These are phyloP conservation scores for Lavandula angustifolia DNA, from an alignment of 257 asterid species.

Conservation along the genomic window DNA sequence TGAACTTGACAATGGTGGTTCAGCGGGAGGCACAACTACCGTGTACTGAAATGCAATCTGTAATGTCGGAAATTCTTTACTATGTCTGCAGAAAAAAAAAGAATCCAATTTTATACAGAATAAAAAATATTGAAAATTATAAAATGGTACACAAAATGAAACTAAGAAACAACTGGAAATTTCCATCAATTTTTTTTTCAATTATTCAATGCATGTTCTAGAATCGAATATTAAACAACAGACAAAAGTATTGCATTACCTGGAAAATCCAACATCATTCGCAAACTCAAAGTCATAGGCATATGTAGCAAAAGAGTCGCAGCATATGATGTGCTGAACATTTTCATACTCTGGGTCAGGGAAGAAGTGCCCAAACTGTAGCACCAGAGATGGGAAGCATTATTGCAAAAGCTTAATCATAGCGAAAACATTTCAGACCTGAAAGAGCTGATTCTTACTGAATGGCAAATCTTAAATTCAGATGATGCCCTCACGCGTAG, in stretches of 20 bases:
- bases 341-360: slow-evolving; percentile 98
- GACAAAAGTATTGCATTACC: slow-evolving; percentile 47
- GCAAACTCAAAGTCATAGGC: slow-evolving; percentile 95
- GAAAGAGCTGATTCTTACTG: slow-evolving; percentile 52
- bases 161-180: slow-evolving; percentile 23
- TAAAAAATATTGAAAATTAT: background rate
- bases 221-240: slow-evolving; percentile 25
- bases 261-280: slow-evolving; percentile 71
- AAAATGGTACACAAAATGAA: slow-evolving; percentile 13
- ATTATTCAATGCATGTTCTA: slow-evolving; percentile 11
- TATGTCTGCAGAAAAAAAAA: slow-evolving; percentile 59
- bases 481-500: slow-evolving; percentile 89
- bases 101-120: slow-evolving; percentile 18
- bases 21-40: slow-evolving; percentile 83
- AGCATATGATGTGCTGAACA: slow-evolving; percentile 93
- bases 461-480: slow-evolving; percentile 82
- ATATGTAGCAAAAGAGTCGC: slow-evolving; percentile 94
- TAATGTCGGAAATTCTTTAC: slow-evolving; percentile 79
- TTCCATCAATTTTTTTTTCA: background rate
- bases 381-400: slow-evolving; percentile 38
- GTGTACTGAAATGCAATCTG: slow-evolving; percentile 99
- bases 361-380: slow-evolving; percentile 98
- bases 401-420: slow-evolving; percentile 24
- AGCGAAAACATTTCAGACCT: slow-evolving; percentile 9
- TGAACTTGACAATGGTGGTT: slow-evolving; percentile 52